Conservation (phyloP, 2,329 filamentous ascomycete genomes). For the Camillea tinctor region DNA sequence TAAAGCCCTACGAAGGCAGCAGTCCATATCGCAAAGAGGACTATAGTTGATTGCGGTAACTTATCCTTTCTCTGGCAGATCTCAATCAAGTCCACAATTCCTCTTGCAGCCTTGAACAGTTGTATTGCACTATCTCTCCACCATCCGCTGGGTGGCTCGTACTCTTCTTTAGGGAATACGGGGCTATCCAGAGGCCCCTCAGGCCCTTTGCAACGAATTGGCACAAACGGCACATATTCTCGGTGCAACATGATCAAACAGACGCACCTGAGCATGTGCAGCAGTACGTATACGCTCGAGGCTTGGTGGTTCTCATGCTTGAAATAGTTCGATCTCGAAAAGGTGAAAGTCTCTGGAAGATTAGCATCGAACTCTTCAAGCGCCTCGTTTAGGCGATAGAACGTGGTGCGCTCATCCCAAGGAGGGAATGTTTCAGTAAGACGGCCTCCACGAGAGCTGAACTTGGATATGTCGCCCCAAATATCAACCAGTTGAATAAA, state of each 20-base stretch:
- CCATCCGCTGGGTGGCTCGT: conserved; percentile 51
- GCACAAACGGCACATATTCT: conserved; percentile 67
- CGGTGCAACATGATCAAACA: conserved; percentile 68
- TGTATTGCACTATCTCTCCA: conserved; percentile 62
- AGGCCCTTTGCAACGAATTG: conserved; percentile 50
- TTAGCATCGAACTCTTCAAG: conserved; percentile 52
- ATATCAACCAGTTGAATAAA: conserved; percentile 60
- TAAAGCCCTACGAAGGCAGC: conserved; percentile 67
- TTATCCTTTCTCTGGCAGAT: conserved; percentile 59
- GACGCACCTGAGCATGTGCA: conserved; percentile 65
- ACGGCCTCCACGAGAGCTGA: conserved; percentile 52
- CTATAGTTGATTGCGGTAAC: conserved; percentile 65
- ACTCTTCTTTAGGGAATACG: conserved; percentile 47
- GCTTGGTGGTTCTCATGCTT: conserved; percentile 64
- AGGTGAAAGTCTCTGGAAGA: conserved; percentile 56
- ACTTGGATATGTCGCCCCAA: conserved; percentile 58
- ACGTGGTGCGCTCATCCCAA: conserved; percentile 57
- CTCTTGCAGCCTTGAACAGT: conserved; percentile 61
- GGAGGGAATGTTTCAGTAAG: conserved; percentile 52
- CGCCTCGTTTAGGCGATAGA: conserved; percentile 50
- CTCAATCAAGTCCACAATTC: conserved; percentile 63
- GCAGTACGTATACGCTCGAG: conserved; percentile 62
- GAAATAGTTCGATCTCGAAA: conserved; percentile 61
- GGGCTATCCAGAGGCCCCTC: conserved; percentile 59
- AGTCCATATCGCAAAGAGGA: conserved; percentile 66